Evolutionary conservation across 768 basidiomycete genomes (phyloP), one percentile per base, ranked within the genome.

Genomic region (Termitomyces titanicus): DNA sequence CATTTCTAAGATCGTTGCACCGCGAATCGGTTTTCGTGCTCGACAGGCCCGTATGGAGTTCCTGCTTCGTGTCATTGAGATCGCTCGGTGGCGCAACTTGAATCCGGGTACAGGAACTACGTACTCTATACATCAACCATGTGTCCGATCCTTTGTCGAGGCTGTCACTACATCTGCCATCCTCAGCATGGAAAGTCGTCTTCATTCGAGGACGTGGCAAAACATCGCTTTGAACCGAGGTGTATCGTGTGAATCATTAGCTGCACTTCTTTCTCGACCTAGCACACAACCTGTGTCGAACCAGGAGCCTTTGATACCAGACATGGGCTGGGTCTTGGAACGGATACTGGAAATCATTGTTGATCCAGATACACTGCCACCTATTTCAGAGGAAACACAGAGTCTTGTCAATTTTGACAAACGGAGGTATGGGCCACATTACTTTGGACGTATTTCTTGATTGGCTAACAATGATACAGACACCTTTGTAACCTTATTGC

Each of bases 241-340:
- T 0, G 77, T 77, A 15, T 71, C 77, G 5, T 84, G 79, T 51
- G 91, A 92, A 55, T 81, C 83, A 9, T 72, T 92, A 9, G 60
- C 70, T 1, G 72, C 81, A 1, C 68, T 92, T 40, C 69, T 92
- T 39, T 73, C 77, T 17, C 76, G 78, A 49, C 82, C 83, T 1
- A 71, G 64, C 42, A 67, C 77, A 7, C 77, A 79, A 46, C 68
- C 73, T 10, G 69, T 77, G 17, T 64, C 72, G 12, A 75, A 79
- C 29, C 73, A 74, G 29, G 79, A 83, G 31, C 72, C 79, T 6
- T 70, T 92, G 43, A 83, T 85, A 3, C 79, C 88, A 15, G 92
- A 93, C 64, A 80, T 91, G 60, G 89, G 88, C 10, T 94, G 91
- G 90, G 70, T 92, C 37, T 66, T 94, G 54, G 92, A 94, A 66